Conservation (phyloP, 179 eudicot species). For the Silene noctiflora region DNA sequence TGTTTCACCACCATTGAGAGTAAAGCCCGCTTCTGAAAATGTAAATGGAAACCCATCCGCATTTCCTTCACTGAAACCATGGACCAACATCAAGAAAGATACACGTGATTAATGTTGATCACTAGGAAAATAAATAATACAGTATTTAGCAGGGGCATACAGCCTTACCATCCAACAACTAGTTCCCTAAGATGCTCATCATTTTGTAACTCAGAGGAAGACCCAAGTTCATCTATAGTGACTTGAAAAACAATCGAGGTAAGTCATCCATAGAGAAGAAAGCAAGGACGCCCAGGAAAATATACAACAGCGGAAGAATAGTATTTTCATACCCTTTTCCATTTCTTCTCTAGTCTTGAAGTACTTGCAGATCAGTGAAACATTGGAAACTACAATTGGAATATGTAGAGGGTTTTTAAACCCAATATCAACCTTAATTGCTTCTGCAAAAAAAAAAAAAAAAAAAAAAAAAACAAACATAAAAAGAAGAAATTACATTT, state of each 20-base stretch:
- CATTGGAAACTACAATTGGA: conserved; percentile 63
- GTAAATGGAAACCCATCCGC: conserved; percentile 47
- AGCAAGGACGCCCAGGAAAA: neutral
- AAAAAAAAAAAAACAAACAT: conserved; percentile 10
- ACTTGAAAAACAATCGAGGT: conserved; percentile 10
- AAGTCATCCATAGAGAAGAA: conserved; percentile 15
- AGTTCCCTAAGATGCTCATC: conserved; percentile 44
- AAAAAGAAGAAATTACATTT: neutral
- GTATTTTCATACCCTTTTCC: conserved; percentile 46
- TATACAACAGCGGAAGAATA: conserved; percentile 3
- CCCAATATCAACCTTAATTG: conserved; percentile 74
- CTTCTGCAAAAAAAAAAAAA: conserved; percentile 51
- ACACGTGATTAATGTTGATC: conserved; percentile 13
- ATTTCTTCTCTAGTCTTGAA: conserved; percentile 46
- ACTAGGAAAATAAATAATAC: neutral
- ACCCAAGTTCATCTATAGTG: conserved; percentile 44
- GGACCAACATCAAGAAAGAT: conserved; percentile 18
- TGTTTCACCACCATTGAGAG: conserved; percentile 72
- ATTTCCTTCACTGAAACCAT: conserved; percentile 50
- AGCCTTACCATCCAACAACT: conserved; percentile 51
- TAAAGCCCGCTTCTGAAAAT: conserved; percentile 65
- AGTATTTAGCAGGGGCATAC: conserved; percentile 3
- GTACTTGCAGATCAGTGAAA: conserved; percentile 79
- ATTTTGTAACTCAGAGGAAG: conserved; percentile 39
- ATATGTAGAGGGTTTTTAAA: conserved; percentile 90